Evolutionary conservation across 108 stramenopile genomes (phyloP), one percentile per base, ranked within the genome.

Genomic region (Skeletonema tropicum): DNA sequence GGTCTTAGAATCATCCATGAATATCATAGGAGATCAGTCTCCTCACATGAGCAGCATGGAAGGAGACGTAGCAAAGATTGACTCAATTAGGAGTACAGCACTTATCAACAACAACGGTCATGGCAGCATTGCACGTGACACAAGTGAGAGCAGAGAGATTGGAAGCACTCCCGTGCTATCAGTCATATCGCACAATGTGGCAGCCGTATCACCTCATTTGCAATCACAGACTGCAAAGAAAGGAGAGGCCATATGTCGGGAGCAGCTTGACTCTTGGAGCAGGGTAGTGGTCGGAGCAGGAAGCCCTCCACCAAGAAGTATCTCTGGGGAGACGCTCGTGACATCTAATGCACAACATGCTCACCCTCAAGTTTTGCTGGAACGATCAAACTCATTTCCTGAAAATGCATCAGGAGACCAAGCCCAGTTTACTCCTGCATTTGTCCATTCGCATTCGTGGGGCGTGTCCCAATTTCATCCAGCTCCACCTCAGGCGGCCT

Each of bases 31-130:
- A 55, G 52, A 55, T 55, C 52, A 55, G 36, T 82, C 81, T 68
- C 81, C 81, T 82, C 75, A 76, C 58, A 76, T 82, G 23, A 71
- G 74, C 49, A 71, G 42, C 19, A 72, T 75, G 74, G 70, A 57
- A 48, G 70, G 74, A 35, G 81, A 75, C 33, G 33, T 71, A 32
- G 52, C 65, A 42, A 82, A 75, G 71, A 67, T 82, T 32, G 59
- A 62, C 21, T 39, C 69, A 6, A 26, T 82, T 38, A 48, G 36
- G 59, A 17, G 57, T 65, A 26, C 36, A 68, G 35, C 32, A 42
- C 13, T 19, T 15, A 49, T 33, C 23, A 48, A 45, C 29, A 57
- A 26, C 61, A 36, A 26, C 32, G 19, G 25, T 21, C 45, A 30
- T n/a, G 60, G 65, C 59, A 65, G 64, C 31, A n/a, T 45, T 45